Evolutionary conservation across 1,284 basidiomycete genomes (phyloP).

Genomic region (Fomes fomentarius): DNA sequence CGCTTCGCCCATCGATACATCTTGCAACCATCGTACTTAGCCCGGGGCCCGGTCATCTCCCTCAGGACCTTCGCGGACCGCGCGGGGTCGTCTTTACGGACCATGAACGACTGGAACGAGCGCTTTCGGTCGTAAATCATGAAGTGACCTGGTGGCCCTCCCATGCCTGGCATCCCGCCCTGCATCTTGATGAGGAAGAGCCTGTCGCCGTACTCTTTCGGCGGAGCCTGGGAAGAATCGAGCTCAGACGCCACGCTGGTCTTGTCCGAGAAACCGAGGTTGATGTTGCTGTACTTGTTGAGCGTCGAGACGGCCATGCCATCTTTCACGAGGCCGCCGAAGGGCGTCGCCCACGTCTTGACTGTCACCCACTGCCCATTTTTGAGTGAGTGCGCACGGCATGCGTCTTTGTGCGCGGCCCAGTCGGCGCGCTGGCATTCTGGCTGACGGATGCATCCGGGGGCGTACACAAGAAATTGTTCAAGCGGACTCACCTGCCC

Average conservation of each 20-base stretch:
- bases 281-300: constrained; percentile 12
- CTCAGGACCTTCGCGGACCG: constrained; percentile 17
- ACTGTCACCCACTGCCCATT: constrained; percentile 41
- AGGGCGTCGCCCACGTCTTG: constrained; percentile 20
- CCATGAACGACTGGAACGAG: constrained; percentile 38
- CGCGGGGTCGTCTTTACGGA: constrained; percentile 7
- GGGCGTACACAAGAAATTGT: neutral
- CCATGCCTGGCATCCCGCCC: constrained; percentile 3
- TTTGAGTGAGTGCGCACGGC: constrained; percentile 40
- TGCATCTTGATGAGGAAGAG: constrained; percentile 48
- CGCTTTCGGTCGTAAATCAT: constrained; percentile 44
- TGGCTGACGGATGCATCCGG: constrained; percentile 11
- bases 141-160: constrained; percentile 25
- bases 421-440: constrained; percentile 44
- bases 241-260: neutral
- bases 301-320: constrained; percentile 8
- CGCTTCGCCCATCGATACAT: constrained; percentile 38
- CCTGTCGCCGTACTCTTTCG: constrained; percentile 38
- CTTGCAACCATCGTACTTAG: constrained; percentile 28
- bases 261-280: neutral
- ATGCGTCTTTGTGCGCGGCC: constrained; percentile 40
- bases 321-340: constrained; percentile 10
- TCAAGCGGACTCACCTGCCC: constrained; percentile 28
- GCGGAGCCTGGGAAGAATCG: constrained; percentile 16
- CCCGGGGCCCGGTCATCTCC: constrained; percentile 22